A percentile compares a stretch with the other conserved stretches of the same genome.
Conservation (phyloP, 2,329 filamentous ascomycete genomes). For the Fusarium chlamydosporum region DNA sequence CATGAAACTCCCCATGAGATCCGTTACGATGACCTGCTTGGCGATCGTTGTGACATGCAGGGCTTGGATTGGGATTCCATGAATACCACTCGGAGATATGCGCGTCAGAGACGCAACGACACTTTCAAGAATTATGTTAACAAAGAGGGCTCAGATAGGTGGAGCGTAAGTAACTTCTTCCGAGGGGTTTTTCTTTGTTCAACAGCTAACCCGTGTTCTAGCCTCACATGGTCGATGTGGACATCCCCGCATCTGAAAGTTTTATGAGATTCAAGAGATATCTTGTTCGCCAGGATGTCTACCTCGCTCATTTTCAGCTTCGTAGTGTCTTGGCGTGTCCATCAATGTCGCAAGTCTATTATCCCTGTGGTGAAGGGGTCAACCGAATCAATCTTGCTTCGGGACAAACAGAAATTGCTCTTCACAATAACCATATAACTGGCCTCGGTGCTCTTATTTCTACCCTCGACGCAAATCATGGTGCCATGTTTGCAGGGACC, state of each 20-base stretch:
- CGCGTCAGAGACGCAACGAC: conserved; percentile 61
- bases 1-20: conserved; percentile 45
- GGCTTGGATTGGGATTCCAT: conserved; percentile 70
- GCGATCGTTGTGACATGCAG: conserved; percentile 70
- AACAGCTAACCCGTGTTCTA: conserved; percentile 27
- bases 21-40: conserved; percentile 64
- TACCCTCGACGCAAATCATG: conserved; percentile 66
- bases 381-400: conserved; percentile 67
- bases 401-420: conserved; percentile 60
- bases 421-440: conserved; percentile 60
- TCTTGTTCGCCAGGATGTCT: conserved; percentile 67
- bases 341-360: conserved; percentile 69
- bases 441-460: conserved; percentile 61
- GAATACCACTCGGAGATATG: conserved; percentile 64
- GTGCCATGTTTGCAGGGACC: conserved; percentile 71
- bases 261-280: conserved; percentile 73
- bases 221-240: conserved; percentile 43
- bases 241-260: conserved; percentile 59
- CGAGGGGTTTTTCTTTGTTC: not conserved
- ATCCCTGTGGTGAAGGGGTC: conserved; percentile 66
- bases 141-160: conserved; percentile 61
- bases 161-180: conserved; percentile 60
- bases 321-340: conserved; percentile 72
- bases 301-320: conserved; percentile 75
- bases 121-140: conserved; percentile 73